Evolutionary conservation across 2,329 filamentous ascomycete genomes (phyloP), one percentile per base, ranked within the genome.

Genomic region (Proliferodiscus dingleyae): DNA sequence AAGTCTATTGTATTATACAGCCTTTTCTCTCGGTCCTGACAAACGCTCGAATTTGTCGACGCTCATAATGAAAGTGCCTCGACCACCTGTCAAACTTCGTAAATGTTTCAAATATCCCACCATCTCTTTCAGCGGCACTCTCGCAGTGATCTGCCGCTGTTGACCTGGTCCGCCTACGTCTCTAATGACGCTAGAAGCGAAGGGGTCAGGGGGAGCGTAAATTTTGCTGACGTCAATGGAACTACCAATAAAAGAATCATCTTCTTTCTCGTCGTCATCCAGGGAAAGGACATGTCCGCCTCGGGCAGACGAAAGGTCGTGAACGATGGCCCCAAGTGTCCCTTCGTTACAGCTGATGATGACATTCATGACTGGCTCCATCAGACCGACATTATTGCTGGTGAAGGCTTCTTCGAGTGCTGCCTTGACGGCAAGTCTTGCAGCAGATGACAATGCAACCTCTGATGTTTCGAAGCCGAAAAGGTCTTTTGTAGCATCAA

Each of bases 71-170:
- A 87, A 88, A 2, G 83, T 87, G 0, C 83, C 84, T 45, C 93
- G 75, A 0, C 93, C 93, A 2, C 85, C 87, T 3, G 91, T 98
- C 71, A 95, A 76, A 66, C 88, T 90, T 42, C 93, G 75, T 53
- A 98, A 68, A 62, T 94, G 87, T 64, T 89, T 88, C 57, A 97
- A 73, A 66, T 97, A 98, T 33, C 91, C 87, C 28, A 97, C 83
- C 88, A 97, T 96, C 67, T 97, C 91, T 68, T 93, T 94, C 58
- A 97, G 73, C 24, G 93, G 93, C 22, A 97, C 91, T 59, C 87
- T 81, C 18, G 90, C 93, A 9, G 85, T 82, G 55, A 98, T 88
- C 40, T 84, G 74, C 45, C 75, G 66, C 47, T 80, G 78, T 24
- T 74, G 66, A 3, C 62, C 60, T 26, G 61, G 55, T 3, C 76